Base-by-base conservation (phyloP, 1,284 basidiomycete species). In the Irpex lacteus region DNA sequence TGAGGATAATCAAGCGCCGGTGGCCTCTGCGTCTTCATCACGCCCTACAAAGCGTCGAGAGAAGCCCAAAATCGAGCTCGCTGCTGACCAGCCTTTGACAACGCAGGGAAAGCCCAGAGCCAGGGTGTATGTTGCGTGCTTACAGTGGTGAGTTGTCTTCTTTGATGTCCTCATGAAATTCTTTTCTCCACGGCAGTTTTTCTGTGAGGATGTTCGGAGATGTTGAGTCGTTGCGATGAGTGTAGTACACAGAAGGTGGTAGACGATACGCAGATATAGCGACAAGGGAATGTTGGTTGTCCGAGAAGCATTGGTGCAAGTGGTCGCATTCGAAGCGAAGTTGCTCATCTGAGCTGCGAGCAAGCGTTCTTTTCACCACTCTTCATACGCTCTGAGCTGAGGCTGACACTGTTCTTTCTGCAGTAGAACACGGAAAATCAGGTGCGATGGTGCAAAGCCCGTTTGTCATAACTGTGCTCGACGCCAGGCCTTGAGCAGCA, bases 381-480 rank as follows among this genome's bases (percentile, higher is more conserved):
- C 26, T 59, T 63, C 59, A 59, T 47, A 54, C 55, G 38, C 38
- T 26, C 26, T 26, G 26, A 26, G 26, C 26, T 26, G 53, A 50
- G 63, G 34, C 59, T 62, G 49, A 56, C 61, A 38, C 62, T 34
- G 49, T 40, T 50, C 60, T 52, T 7, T 65, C 55, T 68, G n/a
- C 67, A 92, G 90, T 71, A 90, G 91, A 38, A 82, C 80, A 34
- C 84, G 90, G 37, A 93, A 93, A 74, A 91, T 90, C 68, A 86
- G 90, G 11, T 93, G 91, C 72, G 91, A 93, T 72, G 91, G 91
- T 60, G 86, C 86, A 13, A 90, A 88, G 67, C 91, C 91, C 7
- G 71, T 80, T 11, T 93, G 91, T 71, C 82, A 88, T 70, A 91
- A 91, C 70, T 92, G 90, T 70, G 74, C 77, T 60, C 84, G 83